Percentiles rank a stretch among this genome's conserved stretches.
These are phyloP conservation scores for Solanum appendiculatum DNA, from an alignment of 257 asterid genomes.

Conservation along the genomic window DNA sequence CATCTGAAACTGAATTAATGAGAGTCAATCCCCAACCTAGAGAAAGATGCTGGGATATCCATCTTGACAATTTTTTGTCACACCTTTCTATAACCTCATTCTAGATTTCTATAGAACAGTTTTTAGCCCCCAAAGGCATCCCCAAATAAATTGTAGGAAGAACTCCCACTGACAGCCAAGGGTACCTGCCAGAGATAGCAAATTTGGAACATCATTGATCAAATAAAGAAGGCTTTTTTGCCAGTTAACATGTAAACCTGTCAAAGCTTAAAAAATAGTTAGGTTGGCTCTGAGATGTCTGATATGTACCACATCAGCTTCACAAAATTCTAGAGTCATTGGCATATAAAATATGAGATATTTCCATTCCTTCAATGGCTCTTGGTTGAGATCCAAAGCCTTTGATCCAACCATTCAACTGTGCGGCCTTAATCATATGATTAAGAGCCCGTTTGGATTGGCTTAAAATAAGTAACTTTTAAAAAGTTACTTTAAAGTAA, in stretches of 20 bases:
- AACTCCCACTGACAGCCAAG: neutral
- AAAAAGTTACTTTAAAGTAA: too few relatives aligned
- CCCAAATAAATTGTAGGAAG: neutral
- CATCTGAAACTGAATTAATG: neutral
- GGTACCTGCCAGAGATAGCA: neutral
- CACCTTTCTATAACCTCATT: neutral
- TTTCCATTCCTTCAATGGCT: neutral
- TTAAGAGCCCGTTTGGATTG: too few relatives aligned
- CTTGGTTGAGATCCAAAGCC: neutral
- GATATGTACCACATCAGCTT: neutral
- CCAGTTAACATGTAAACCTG: neutral
- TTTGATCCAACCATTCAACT: neutral
- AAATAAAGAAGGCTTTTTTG: neutral
- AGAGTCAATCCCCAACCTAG: neutral
- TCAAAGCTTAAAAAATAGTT: too few relatives aligned
- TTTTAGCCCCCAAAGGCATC: neutral
- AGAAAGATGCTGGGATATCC: neutral
- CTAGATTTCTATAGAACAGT: neutral
- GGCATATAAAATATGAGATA: neutral
- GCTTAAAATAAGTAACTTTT: too few relatives aligned
- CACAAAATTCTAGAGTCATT: neutral
- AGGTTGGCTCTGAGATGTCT: neutral
- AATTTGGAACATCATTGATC: neutral
- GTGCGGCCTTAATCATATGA: neutral
- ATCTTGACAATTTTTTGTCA: neutral